Evolutionary conservation across 2,329 filamentous ascomycete species (phyloP), one percentile per base, ranked within the genome.

Genomic region (Fusarium globosum): DNA sequence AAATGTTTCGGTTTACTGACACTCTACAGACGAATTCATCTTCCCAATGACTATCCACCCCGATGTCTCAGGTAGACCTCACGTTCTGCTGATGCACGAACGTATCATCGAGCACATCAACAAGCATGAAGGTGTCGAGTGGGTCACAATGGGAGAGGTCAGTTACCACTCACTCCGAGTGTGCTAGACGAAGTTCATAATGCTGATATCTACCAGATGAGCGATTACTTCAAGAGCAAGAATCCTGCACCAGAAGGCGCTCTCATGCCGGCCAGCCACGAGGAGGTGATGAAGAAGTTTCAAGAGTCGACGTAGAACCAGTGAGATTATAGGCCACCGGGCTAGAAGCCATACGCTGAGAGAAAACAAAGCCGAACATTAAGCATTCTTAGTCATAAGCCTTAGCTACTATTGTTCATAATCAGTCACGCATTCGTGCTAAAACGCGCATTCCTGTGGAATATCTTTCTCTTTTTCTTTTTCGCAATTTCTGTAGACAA

Each of bases 31-130:
- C 16, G 57, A 60, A 12, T 60, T 60, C 16, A 60, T 60, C 26
- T 60, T 92, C 77, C 92, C 93, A 0, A 92, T 94, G 83, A 94
- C 92, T 1, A 92, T 94, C 45, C 92, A 94, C 79, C 92, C 92
- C 0, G 92, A 94, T 78, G 91, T 92, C 0, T 91, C 88, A 13
- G 93, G 92, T 1, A 85, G 91, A 39, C 92, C 92, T 2, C 92
- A 94, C 80, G 92, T 91, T 4, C 76, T 94, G 23, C 82, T 93
- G 26, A 93, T 94, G 91, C 90, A 93, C 75, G 91, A 94, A 81
- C 72, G 80, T 23, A 67, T 83, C 43, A 93, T 94, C 72, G 91
- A 94, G 74, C 86, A 93, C 70, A 92, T 94, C 77, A 93, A 91
- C 69, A 85, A 84, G 68, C 86, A 88, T 48, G 86, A 87, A 61